Evolutionary conservation across 139 green algal genomes (phyloP).

Genomic region (Chlamydomonas applanata): DNA sequence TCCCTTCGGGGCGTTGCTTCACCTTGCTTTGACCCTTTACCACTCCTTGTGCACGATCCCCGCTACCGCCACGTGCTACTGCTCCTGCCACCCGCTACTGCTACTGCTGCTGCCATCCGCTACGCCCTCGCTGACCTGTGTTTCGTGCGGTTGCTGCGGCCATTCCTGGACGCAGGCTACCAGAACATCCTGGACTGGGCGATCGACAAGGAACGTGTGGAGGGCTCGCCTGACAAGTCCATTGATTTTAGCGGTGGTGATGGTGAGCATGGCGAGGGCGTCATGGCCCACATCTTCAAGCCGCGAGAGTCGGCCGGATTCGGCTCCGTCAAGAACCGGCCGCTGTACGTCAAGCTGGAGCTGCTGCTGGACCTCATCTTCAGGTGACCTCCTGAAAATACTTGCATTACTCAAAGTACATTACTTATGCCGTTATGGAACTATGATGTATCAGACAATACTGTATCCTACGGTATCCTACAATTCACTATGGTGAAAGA

Average conservation of each 20-base stretch:
- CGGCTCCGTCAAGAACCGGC: constrained; percentile 44
- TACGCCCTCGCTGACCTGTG: no score
- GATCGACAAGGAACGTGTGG: constrained; percentile 57
- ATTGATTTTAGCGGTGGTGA: not conserved
- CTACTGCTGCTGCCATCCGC: no score
- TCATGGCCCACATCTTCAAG: constrained; percentile 37
- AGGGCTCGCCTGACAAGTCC: constrained; percentile 23
- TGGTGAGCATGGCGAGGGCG: not conserved
- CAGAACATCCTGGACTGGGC: constrained; percentile 65
- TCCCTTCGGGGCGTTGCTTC: no score
- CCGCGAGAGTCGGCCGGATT: constrained; percentile 30
- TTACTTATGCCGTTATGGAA: no score
- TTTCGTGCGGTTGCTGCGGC: no score
- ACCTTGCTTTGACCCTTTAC: no score
- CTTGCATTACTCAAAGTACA: no score
- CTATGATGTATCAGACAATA: no score
- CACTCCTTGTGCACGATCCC: no score
- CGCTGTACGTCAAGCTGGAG: constrained; percentile 71
- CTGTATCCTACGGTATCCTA: no score
- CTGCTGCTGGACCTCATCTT: constrained; percentile 73
- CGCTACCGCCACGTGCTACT: not conserved
- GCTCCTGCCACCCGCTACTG: not conserved
- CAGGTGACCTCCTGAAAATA: no score
- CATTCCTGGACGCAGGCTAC: constrained; percentile 43
- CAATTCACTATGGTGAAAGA: no score